Percentiles rank a stretch among this genome's conserved stretches.
These are phyloP conservation scores for Pezicula rhizophila DNA, from an alignment of 2,329 filamentous ascomycete species.

Conservation along the genomic window DNA sequence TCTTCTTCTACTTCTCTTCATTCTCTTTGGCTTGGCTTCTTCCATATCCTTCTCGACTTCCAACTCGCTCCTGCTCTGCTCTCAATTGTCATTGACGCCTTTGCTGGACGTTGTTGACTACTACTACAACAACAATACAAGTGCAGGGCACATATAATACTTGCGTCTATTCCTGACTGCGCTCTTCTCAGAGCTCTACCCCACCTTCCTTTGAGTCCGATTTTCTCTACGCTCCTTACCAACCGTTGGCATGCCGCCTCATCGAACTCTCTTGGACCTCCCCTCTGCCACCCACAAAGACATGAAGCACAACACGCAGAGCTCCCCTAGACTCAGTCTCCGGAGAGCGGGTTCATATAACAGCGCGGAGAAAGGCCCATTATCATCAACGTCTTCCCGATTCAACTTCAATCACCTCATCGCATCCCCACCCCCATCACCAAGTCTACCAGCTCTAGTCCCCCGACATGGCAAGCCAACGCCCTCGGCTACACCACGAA, in stretches of 20 bases:
- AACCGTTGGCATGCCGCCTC: slow-evolving; percentile 20
- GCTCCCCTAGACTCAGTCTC: slow-evolving; percentile 48
- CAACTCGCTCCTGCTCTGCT: not conserved
- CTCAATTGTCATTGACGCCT: no score
- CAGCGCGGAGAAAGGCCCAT: slow-evolving; percentile 43
- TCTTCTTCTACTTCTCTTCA: not conserved
- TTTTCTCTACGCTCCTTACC: slow-evolving; percentile 25
- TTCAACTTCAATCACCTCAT: slow-evolving; percentile 64
- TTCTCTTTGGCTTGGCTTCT: no score
- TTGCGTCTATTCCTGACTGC: slow-evolving; percentile 1
- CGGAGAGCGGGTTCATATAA: slow-evolving; percentile 53
- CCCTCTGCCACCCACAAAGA: slow-evolving; percentile 25
- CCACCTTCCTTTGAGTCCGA: slow-evolving; percentile 16
- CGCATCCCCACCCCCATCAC: slow-evolving; percentile 64
- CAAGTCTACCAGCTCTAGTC: slow-evolving; percentile 61
- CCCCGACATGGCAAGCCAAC: slow-evolving; percentile 57
- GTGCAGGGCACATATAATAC: slow-evolving; percentile 20
- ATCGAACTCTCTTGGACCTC: slow-evolving; percentile 26
- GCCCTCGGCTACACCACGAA: slow-evolving; percentile 31
- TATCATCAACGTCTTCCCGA: slow-evolving; percentile 55
- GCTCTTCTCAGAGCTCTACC: slow-evolving; percentile 16
- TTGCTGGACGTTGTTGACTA: not conserved
- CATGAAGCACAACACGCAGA: slow-evolving; percentile 28
- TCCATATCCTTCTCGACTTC: not conserved
- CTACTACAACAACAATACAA: slow-evolving; percentile 1